phyloP scores from a whole-genome alignment of 164 flowering plant genomes.

The Dillenia turbinata region DNA sequence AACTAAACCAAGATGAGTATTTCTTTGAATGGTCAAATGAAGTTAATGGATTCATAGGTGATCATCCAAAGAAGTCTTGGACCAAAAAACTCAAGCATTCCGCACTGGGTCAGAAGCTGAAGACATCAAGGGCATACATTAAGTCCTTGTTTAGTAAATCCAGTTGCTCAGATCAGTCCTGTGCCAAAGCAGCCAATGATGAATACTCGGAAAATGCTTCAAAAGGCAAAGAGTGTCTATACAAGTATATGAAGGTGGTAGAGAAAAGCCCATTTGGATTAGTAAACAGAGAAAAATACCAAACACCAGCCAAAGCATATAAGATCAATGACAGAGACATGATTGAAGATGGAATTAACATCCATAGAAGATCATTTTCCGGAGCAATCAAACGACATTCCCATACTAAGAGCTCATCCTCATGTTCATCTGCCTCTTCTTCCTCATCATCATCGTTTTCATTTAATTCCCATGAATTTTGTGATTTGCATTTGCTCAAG shows the following conservation, averaged over 20 bases:
- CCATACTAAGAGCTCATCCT: slow-evolving; percentile 7
- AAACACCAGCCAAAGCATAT: slow-evolving; percentile 13
- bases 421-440: slow-evolving; percentile 18
- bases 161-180: slow-evolving; percentile 38
- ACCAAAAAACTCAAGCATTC: slow-evolving; percentile 52
- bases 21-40: slow-evolving; percentile 52
- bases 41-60: slow-evolving; percentile 24
- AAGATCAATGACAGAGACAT: slow-evolving; percentile 26
- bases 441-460: slow-evolving; percentile 38
- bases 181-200: slow-evolving; percentile 27
- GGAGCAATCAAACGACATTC: slow-evolving; percentile 31
- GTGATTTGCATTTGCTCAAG: slow-evolving; percentile 20
- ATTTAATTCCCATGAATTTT: slow-evolving; percentile 23
- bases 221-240: slow-evolving; percentile 29
- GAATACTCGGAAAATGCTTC: slow-evolving; percentile 13
- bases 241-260: slow-evolving; percentile 31
- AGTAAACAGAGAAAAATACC: slow-evolving; percentile 22
- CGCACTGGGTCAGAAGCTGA: slow-evolving; percentile 46
- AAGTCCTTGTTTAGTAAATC: slow-evolving; percentile 65
- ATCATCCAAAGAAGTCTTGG: slow-evolving; percentile 42
- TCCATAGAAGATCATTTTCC: slow-evolving; percentile 52
- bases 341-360: slow-evolving; percentile 20
- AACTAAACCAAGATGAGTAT: slow-evolving; percentile 57
- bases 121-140: slow-evolving; percentile 56
- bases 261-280: slow-evolving; percentile 44